These are phyloP conservation scores for Amphibolis antarctica DNA, from an alignment of 106 monocot genomes.

Conservation along the genomic window DNA sequence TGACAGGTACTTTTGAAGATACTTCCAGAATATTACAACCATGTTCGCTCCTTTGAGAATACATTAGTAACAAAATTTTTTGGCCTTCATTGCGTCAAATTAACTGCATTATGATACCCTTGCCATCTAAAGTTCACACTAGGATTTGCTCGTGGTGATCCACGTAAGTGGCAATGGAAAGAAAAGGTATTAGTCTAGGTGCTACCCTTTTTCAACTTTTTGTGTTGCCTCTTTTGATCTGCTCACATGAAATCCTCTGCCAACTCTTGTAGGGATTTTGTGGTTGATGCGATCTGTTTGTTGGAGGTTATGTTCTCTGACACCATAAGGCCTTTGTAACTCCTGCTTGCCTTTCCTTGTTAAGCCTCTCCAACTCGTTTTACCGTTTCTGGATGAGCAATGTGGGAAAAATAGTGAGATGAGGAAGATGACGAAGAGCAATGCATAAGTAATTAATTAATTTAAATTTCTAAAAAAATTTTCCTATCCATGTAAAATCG, in stretches of 20 bases:
- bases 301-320: conserved; percentile 97
- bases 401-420: no score
- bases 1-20: conserved; percentile 72
- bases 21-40: conserved; percentile 57
- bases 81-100: conserved; percentile 82
- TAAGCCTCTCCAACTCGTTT: conserved; percentile 77
- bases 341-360: conserved; percentile 78
- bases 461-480: no score
- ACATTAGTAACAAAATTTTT: conserved; percentile 74
- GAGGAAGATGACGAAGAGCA: no score
- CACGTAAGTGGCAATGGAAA: no score
- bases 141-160: no score
- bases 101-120: neutral
- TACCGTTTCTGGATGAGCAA: conserved; percentile 48
- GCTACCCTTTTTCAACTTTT: no score
- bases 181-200: no score
- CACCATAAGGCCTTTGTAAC: conserved; percentile 96
- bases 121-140: no score
- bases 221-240: no score
- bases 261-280: conserved; percentile 42
- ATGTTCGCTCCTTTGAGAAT: conserved; percentile 43
- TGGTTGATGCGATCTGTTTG: conserved; percentile 76
- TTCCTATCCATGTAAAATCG: no score
- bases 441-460: no score
- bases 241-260: conserved; percentile 93